phyloP scores from a whole-genome alignment of 2,329 filamentous ascomycete species.

The Fusarium staphyleae region DNA sequence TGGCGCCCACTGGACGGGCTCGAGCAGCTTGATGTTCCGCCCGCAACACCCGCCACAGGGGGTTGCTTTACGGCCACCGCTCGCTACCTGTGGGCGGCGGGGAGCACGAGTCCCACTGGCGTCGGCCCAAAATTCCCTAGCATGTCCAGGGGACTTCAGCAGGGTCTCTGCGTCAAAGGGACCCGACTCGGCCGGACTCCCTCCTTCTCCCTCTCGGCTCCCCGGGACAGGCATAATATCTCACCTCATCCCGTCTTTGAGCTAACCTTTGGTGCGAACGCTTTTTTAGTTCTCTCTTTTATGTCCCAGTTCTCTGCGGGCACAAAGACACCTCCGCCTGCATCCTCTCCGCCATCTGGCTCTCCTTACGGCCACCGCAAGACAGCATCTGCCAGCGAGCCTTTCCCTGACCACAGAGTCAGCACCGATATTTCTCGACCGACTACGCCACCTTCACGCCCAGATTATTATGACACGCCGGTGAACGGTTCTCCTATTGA shows the following conservation, averaged over 20 bases:
- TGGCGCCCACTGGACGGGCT: conserved; percentile 3
- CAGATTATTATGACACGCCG: conserved; percentile 52
- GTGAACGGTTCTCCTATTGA: conserved; percentile 53
- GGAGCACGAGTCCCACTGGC: conserved; percentile 23
- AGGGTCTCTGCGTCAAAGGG: conserved; percentile 21
- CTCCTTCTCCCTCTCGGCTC: conserved; percentile 10
- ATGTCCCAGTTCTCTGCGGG: conserved; percentile 78
- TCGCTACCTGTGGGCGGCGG: conserved; percentile 15
- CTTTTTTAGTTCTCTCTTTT: conserved; percentile 78
- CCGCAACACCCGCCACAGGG: conserved; percentile 29
- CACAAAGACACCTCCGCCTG: conserved; percentile 54
- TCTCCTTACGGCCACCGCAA: conserved; percentile 44
- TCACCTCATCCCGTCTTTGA: conserved; percentile 34
- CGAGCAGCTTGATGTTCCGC: conserved; percentile 10
- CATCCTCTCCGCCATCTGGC: conserved; percentile 53
- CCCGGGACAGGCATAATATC: conserved; percentile 37
- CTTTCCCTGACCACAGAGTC: conserved; percentile 46
- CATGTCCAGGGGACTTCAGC: conserved; percentile 8
- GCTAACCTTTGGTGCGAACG: conserved; percentile 37
- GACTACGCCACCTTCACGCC: conserved; percentile 48
- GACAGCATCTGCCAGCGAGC: conserved; percentile 42
- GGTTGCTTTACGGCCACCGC: conserved; percentile 14
- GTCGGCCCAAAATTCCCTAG: conserved; percentile 26
- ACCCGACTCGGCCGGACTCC: conserved; percentile 17
- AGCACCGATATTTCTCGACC: conserved; percentile 49